Base-by-base conservation (phyloP, 2,329 filamentous ascomycete species). In the Rasamsonia emersonii region DNA sequence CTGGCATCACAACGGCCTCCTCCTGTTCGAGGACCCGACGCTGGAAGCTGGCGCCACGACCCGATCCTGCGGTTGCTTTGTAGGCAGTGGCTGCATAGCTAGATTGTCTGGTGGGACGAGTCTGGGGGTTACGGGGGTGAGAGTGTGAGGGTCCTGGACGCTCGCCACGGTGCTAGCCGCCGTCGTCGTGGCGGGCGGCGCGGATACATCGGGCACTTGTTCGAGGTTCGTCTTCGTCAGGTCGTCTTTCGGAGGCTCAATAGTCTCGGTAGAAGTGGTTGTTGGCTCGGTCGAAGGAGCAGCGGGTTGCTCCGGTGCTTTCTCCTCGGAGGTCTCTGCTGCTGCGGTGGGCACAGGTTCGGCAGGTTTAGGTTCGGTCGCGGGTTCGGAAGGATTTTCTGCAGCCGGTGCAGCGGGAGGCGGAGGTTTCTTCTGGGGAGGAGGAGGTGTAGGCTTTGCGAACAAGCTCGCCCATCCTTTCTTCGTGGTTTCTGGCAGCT, bases 1-100 rank as follows among this genome's bases (percentile, higher is more conserved):
- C 86, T 27, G 91, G 91, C 89, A 98, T 95, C 43, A 94, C 86
- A 24, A 98, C 91, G 37, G 91, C 86, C 65, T 98, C 91, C 60
- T 94, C 88, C 56, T 98, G 91, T 49, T 96, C 88, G 51, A 93
- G 71, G 33, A 95, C 73, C 50, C 86, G 82, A 44, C 89, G 79
- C 58, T 93, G 82, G 59, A 82, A 86, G 62, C 80, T 88, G 13
- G 85, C 75, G 33, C 77, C 79, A 39, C 89, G 82, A 38, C 69
- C 67, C 36, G 72, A 50, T 18, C 59, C 61, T 15, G 74, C 65
- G 40, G 79, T 82, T 9, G 83, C 83, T 65, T 93, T 94, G 49
- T 83, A 70, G 16, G 86, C 85, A 30, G 79, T 82, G n/a, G 84
- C 73, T 30, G 82, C 84, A 56, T 76, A 93, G 33, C 83, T 83